Conservation (phyloP, 225 moss, liverwort and hornwort genomes). For the Polytrichum commune region DNA sequence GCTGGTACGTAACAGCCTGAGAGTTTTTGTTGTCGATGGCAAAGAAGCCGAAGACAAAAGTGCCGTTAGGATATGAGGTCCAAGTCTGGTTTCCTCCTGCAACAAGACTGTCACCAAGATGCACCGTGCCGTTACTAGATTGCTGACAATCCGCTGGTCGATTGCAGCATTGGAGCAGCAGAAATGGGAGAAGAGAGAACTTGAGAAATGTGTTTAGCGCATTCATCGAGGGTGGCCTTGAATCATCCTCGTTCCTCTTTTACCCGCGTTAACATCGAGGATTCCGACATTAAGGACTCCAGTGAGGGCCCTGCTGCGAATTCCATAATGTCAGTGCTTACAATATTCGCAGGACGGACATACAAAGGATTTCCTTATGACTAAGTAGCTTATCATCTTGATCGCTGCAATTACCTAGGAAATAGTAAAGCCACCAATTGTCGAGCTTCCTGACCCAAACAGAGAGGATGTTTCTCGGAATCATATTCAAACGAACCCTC, state of each 20-base stretch:
- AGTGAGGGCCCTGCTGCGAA: too few relatives aligned
- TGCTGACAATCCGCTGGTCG: conserved; percentile 18
- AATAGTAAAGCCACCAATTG: too few relatives aligned
- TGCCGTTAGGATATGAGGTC: conserved; percentile 26
- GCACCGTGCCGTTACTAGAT: conserved; percentile 18
- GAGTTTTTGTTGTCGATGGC: conserved; percentile 3
- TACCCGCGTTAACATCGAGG: neutral
- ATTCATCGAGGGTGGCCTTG: conserved; percentile 10
- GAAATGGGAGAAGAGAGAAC: neutral
- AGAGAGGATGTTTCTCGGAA: too few relatives aligned
- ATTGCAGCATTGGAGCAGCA: conserved; percentile 6
- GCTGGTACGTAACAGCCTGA: conserved; percentile 18
- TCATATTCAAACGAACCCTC: too few relatives aligned
- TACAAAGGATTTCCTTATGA: too few relatives aligned
- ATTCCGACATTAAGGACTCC: too few relatives aligned
- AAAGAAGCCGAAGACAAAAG: conserved; percentile 39
- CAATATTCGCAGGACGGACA: too few relatives aligned
- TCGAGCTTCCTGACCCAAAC: too few relatives aligned
- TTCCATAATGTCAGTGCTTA: too few relatives aligned
- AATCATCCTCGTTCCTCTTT: conserved; percentile 26
- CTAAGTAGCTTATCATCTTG: too few relatives aligned
- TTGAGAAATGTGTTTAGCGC: conserved; percentile 6
- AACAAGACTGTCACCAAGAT: conserved; percentile 33
- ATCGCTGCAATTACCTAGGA: too few relatives aligned
- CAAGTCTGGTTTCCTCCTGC: conserved; percentile 32